A percentile compares a stretch with the other conserved stretches of the same genome.
Conservation (phyloP, 2,329 filamentous ascomycete genomes). For the Fusarium pseudograminearum region DNA sequence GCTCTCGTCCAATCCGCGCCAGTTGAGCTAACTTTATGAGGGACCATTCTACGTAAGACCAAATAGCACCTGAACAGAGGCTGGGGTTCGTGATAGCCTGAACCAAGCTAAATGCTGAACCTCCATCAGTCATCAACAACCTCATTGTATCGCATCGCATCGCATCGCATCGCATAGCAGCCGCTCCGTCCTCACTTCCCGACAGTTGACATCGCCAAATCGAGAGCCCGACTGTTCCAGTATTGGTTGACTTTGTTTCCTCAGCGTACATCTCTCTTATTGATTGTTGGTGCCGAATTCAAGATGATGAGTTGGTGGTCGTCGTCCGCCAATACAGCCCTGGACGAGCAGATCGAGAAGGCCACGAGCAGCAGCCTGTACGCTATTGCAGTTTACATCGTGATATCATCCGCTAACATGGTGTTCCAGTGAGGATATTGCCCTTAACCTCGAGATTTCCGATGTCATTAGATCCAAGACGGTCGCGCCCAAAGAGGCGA, state of each 20-base stretch:
- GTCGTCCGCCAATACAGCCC: conserved; percentile 85
- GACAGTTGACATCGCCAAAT: conserved; percentile 9
- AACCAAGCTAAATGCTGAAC: conserved; percentile 34
- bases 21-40: conserved; percentile 38
- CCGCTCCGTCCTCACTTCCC: conserved; percentile 22
- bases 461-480: conserved; percentile 98
- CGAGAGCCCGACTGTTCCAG: background rate
- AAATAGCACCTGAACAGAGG: conserved; percentile 43
- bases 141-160: conserved; percentile 4
- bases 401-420: conserved; percentile 22
- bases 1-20: conserved; percentile 30
- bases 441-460: conserved; percentile 97
- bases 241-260: background rate
- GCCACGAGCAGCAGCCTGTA: conserved; percentile 95
- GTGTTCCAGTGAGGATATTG: conserved; percentile 84
- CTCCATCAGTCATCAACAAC: conserved; percentile 40
- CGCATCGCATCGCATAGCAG: conserved; percentile 5
- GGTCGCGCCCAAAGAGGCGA: conserved; percentile 96
- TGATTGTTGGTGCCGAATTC: conserved; percentile 31
- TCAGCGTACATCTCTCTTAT: conserved; percentile 1
- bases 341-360: conserved; percentile 97
- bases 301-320: conserved; percentile 95
- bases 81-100: conserved; percentile 42
- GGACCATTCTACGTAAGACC: conserved; percentile 38
- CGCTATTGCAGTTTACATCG: conserved; percentile 30